Conservation (phyloP, 306 rosid genomes). For the Corylus heterophylla region DNA sequence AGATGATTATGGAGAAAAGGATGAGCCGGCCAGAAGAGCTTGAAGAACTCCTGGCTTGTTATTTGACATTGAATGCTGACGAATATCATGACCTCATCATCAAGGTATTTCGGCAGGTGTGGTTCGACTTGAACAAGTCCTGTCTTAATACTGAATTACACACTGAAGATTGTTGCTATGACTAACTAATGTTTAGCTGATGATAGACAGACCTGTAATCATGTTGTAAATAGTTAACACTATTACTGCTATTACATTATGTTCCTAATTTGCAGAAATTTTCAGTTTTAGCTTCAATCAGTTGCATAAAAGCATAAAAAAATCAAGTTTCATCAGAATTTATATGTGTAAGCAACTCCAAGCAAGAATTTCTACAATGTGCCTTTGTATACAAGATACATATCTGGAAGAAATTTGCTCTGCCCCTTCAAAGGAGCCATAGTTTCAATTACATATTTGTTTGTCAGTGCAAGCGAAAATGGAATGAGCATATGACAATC, state of each 20-base stretch:
- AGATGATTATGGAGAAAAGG: slow-evolving; percentile 76
- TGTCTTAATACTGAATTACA: slow-evolving; percentile 35
- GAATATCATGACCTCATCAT: slow-evolving; percentile 82
- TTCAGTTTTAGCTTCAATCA: not conserved
- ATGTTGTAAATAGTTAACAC: slow-evolving; percentile 24
- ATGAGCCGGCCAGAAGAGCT: slow-evolving; percentile 63
- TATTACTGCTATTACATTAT: slow-evolving; percentile 16
- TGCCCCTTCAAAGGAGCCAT: too few species aligned
- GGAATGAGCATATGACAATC: too few species aligned
- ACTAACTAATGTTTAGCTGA: slow-evolving; percentile 23
- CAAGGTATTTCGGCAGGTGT: slow-evolving; percentile 83
- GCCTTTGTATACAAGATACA: not conserved
- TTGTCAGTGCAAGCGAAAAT: too few species aligned
- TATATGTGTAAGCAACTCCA: not conserved
- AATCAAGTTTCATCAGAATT: not conserved
- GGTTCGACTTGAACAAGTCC: slow-evolving; percentile 66
- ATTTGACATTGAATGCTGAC: slow-evolving; percentile 81
- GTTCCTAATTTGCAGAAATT: not conserved
- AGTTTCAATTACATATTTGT: too few species aligned
- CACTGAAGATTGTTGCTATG: slow-evolving; percentile 34
- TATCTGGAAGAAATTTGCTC: too few species aligned
- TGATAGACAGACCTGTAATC: slow-evolving; percentile 11
- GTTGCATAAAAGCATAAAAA: not conserved
- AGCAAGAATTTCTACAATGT: not conserved
- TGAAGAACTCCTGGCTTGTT: slow-evolving; percentile 86